Evolutionary conservation across 2,329 filamentous ascomycete genomes (phyloP), one percentile per base, ranked within the genome.

Genomic region (Claviceps citrina): DNA sequence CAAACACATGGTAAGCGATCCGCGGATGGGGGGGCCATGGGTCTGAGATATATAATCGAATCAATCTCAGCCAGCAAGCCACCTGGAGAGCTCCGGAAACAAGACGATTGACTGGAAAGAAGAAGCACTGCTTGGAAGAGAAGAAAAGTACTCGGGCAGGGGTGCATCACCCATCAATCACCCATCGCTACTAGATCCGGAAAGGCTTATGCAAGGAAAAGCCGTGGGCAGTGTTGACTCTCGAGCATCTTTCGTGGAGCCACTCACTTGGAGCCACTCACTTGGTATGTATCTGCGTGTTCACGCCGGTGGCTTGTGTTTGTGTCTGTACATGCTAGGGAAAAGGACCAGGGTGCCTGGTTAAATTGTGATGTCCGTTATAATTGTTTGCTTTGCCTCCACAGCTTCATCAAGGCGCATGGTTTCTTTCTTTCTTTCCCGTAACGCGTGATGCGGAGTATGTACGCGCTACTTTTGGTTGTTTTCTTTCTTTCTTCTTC

Each of bases 41-140:
- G 24, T 5, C n/a, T 26, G 31, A 30, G 37, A 43, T 40, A 43
- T 40, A 40, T 43, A 34, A 33, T 34, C 24, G 25, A 37, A 8
- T 27, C 26, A 20, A 19, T 40, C 33, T 36, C 28, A 15, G 38
- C 38, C n/a, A 32, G 24, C 22, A 33, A 37, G 33, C 16, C 34
- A 37, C 28, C 10, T 16, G 3, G 28, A 24, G 26, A 12, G 15
- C 20, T 20, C 30, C 30, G 9, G 7, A 22, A 33, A n/a, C n/a
- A 12, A 22, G 2, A 32, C 19, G 28, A 25, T 31, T 31, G 36
- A 31, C 19, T n/a, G 19, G 36, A 2, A 15, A 24, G 7, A 13
- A 9, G 22, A 24, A n/a, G 25, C 12, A 34, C 12, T n/a, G 30
- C n/a, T 22, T n/a, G 13, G 5, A 19, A 20, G 16, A 26, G 2